Percentiles rank a stretch among this genome's conserved stretches.
Conservation (phyloP, 2,329 filamentous ascomycete species). For the Arthrobotrys entomopaga region DNA sequence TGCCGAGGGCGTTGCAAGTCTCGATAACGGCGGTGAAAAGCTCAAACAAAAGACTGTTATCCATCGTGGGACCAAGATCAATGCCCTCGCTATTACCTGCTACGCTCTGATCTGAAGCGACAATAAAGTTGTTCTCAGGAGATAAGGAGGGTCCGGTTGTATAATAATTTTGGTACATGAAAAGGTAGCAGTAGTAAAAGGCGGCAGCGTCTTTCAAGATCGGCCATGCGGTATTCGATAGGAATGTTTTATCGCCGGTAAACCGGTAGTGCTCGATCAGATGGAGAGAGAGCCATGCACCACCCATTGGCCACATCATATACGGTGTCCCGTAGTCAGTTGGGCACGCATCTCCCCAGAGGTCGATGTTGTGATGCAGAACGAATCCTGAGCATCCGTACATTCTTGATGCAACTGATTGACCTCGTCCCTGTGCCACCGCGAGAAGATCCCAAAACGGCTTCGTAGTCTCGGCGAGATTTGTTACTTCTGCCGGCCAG, state of each 20-base stretch:
- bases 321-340: slow-evolving; percentile 60
- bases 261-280: slow-evolving; percentile 63
- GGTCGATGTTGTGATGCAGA: slow-evolving; percentile 62
- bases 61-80: slow-evolving; percentile 65
- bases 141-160: slow-evolving; percentile 62
- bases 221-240: slow-evolving; percentile 57
- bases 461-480: slow-evolving; percentile 61
- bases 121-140: slow-evolving; percentile 61
- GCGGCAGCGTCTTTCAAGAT: slow-evolving; percentile 61
- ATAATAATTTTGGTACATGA: slow-evolving; percentile 59
- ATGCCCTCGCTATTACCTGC: slow-evolving; percentile 62
- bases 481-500: slow-evolving; percentile 62
- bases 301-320: slow-evolving; percentile 63
- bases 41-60: slow-evolving; percentile 62
- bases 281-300: slow-evolving; percentile 63
- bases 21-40: slow-evolving; percentile 57
- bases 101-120: slow-evolving; percentile 43
- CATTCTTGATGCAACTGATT: slow-evolving; percentile 61
- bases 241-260: slow-evolving; percentile 60
- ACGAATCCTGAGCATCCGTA: slow-evolving; percentile 62
- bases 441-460: slow-evolving; percentile 64
- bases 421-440: slow-evolving; percentile 60
- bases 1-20: slow-evolving; percentile 21
- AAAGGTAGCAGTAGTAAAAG: slow-evolving; percentile 63
- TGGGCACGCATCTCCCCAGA: slow-evolving; percentile 63